Conservation (phyloP, 1,139 yeast species). For the Geotrichum macrosporum region DNA sequence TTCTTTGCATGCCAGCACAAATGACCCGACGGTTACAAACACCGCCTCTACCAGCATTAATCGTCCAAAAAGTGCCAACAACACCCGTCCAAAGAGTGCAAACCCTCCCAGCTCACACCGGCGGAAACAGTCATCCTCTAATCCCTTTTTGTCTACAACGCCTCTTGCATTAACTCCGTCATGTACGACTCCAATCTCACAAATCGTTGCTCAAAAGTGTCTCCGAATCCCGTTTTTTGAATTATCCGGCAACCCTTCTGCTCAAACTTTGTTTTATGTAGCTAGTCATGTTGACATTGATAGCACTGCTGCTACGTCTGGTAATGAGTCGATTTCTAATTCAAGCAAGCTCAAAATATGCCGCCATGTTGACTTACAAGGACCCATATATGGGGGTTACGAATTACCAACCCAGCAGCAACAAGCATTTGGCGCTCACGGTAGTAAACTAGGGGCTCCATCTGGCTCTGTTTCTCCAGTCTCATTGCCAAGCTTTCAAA, state of each 20-base stretch:
- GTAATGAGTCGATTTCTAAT: background rate
- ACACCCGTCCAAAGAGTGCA: background rate
- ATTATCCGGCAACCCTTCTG: background rate
- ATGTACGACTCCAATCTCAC: background rate
- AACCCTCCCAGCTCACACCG: background rate
- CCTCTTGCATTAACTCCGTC: background rate
- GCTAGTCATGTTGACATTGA: background rate
- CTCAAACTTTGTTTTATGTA: background rate
- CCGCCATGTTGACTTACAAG: constrained; percentile 1
- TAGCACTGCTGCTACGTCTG: background rate
- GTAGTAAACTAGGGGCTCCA: too few species aligned
- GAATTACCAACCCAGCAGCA: too few species aligned
- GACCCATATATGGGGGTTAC: constrained; percentile 3
- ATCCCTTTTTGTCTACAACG: background rate
- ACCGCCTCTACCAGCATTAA: background rate
- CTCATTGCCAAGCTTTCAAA: background rate
- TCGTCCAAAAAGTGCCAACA: background rate
- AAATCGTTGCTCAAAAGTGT: constrained; percentile 3
- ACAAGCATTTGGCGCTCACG: too few species aligned
- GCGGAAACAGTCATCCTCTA: constrained; percentile 3
- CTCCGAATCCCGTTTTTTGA: constrained; percentile 5
- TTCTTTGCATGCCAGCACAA: background rate
- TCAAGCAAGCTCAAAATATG: background rate
- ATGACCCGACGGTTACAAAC: too few species aligned
- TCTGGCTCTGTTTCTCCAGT: background rate